Conservation (phyloP, 352 stramenopile genomes). For the Phytophthora fragariae region DNA sequence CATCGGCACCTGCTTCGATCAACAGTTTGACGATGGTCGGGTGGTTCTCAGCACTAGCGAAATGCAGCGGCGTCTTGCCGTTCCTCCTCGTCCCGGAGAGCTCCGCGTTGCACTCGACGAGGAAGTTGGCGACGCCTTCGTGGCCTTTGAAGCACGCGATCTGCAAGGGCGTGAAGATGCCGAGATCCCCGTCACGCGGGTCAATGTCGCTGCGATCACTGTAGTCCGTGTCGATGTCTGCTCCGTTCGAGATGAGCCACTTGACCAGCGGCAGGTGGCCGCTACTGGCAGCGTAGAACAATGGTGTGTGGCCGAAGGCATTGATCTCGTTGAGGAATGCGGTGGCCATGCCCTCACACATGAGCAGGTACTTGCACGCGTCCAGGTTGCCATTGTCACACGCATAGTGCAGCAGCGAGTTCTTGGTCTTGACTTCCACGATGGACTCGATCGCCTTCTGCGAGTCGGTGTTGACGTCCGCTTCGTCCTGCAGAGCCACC, state of each 20-base stretch:
- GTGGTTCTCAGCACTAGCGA: constrained; percentile 72
- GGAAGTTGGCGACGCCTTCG: constrained; percentile 73
- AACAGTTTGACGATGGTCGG: constrained; percentile 68
- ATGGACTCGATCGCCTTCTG: constrained; percentile 45
- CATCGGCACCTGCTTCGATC: constrained; percentile 71
- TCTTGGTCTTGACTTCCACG: constrained; percentile 70
- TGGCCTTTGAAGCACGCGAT: constrained; percentile 82
- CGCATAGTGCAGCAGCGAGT: constrained; percentile 82
- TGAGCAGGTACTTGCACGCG: constrained; percentile 84
- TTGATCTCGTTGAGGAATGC: constrained; percentile 82
- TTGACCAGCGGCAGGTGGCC: constrained; percentile 81
- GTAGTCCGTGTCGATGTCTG: constrained; percentile 87
- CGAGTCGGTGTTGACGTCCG: background rate
- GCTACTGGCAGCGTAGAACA: constrained; percentile 84
- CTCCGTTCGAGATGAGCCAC: constrained; percentile 85
- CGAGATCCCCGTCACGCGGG: constrained; percentile 63
- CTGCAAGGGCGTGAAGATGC: constrained; percentile 83
- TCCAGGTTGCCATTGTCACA: constrained; percentile 86
- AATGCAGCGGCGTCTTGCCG: constrained; percentile 79
- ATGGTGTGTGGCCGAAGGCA: constrained; percentile 74
- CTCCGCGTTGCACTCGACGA: constrained; percentile 86
- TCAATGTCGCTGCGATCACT: constrained; percentile 60
- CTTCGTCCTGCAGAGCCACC: constrained; percentile 51
- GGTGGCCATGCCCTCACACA: constrained; percentile 66
- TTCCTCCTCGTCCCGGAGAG: constrained; percentile 70